Evolutionary conservation across 371 early-diverging fungal genomes (phyloP).

Genomic region (Mortierella sp.): DNA sequence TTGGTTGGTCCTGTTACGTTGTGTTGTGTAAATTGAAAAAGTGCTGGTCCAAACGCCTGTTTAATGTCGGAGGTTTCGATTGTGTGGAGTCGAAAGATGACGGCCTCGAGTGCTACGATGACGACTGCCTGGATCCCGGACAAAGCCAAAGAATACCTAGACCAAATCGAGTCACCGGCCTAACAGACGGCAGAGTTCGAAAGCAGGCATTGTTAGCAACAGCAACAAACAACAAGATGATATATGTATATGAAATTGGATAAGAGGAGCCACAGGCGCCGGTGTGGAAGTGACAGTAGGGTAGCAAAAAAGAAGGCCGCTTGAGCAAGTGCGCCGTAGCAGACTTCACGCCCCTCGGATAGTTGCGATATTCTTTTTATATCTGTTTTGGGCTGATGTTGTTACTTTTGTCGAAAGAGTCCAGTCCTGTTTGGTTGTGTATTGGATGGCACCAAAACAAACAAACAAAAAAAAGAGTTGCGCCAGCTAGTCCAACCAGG

Average conservation of each 20-base stretch:
- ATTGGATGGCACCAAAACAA: not conserved
- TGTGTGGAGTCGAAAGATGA: conserved; percentile 43
- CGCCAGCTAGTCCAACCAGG: not conserved
- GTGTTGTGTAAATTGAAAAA: not conserved
- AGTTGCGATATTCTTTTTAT: not conserved
- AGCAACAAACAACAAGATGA: not conserved
- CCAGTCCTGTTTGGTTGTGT: not conserved
- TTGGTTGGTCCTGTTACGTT: not conserved
- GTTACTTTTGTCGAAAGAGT: not conserved
- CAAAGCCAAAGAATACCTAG: conserved; percentile 50
- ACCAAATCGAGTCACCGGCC: conserved; percentile 56
- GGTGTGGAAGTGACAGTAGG: not conserved
- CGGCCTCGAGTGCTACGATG: conserved; percentile 50
- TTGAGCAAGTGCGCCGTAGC: not conserved
- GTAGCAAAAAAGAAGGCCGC: not conserved
- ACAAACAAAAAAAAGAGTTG: not conserved
- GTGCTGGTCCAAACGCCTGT: conserved; percentile 17
- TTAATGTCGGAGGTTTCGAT: conserved; percentile 35
- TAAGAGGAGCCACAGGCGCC: not conserved
- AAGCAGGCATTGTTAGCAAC: not conserved
- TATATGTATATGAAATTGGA: not conserved
- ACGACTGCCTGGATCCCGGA: conserved; percentile 55
- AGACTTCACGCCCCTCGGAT: not conserved
- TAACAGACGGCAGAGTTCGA: conserved; percentile 4
- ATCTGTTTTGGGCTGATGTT: not conserved